These are phyloP conservation scores for Tolypocladium album DNA, from an alignment of 2,329 filamentous ascomycete species.

Conservation along the genomic window DNA sequence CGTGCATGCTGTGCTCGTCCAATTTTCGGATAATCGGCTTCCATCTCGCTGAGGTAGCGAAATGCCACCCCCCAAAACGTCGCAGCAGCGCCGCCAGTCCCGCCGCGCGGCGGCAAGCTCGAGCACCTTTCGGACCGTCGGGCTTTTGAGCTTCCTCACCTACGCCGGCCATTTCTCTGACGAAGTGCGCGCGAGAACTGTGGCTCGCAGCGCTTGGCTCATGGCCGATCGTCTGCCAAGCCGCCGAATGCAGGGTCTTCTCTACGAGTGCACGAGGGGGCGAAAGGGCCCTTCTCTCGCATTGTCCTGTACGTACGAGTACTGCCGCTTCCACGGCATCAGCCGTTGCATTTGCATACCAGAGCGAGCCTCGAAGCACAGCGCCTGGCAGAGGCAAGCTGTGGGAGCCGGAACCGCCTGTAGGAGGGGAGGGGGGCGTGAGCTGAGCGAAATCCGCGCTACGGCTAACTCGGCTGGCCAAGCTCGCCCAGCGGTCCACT, in stretches of 20 bases:
- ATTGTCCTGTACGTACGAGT: neutral
- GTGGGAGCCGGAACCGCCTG: neutral
- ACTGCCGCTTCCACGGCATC: too few relatives aligned
- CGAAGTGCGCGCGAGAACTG: neutral
- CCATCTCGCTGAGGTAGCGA: neutral
- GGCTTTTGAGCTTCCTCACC: neutral
- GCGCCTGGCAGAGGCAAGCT: neutral
- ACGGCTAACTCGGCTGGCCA: constrained; percentile 10
- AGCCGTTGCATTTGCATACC: neutral
- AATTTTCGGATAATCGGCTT: constrained; percentile 2
- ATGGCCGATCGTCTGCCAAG: neutral
- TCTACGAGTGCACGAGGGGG: neutral
- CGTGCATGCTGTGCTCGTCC: neutral
- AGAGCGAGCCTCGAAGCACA: neutral
- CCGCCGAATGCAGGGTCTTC: neutral
- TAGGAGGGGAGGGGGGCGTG: neutral
- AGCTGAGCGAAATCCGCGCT: constrained; percentile 2
- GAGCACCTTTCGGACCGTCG: neutral
- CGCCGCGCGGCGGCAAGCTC: neutral
- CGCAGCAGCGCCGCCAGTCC: neutral
- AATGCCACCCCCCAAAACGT: neutral
- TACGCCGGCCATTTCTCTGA: neutral
- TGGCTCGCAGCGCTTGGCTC: neutral
- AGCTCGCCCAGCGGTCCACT: neutral
- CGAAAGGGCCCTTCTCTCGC: neutral